A percentile compares a stretch with the other conserved stretches of the same genome.
Conservation (phyloP, 2,329 filamentous ascomycete species). For the Pseudogymnoascus sp. region DNA sequence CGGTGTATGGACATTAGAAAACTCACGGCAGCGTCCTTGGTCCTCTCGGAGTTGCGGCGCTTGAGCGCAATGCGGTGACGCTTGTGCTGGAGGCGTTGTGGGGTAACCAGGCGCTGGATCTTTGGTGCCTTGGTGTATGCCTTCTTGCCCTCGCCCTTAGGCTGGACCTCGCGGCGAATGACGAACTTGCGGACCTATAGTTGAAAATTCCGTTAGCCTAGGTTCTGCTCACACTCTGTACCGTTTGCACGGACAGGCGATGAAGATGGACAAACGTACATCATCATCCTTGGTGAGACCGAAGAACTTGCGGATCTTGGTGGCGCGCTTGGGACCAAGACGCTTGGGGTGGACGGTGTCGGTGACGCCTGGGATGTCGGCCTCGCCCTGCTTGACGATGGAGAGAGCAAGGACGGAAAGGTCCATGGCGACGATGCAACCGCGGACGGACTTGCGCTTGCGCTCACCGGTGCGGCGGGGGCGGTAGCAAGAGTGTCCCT, state of each 20-base stretch:
- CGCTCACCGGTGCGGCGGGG: constrained; percentile 95
- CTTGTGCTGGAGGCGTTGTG: constrained; percentile 99
- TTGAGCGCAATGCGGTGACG: constrained; percentile 96
- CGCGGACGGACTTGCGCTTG: constrained; percentile 98
- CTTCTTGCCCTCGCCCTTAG: constrained; percentile 95
- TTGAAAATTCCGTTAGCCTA: constrained; percentile 24
- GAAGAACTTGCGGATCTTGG: constrained; percentile 99
- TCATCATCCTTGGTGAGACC: constrained; percentile 99
- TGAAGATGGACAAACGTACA: constrained; percentile 71
- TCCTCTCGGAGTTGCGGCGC: constrained; percentile 92
- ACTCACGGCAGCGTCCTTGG: constrained; percentile 98
- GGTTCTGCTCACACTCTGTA: constrained; percentile 50
- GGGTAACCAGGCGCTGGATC: constrained; percentile 99
- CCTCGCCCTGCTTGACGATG: constrained; percentile 97
- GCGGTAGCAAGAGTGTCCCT: constrained; percentile 99
- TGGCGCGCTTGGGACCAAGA: constrained; percentile 98
- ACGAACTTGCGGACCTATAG: constrained; percentile 96
- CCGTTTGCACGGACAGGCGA: constrained; percentile 53
- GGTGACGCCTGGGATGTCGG: constrained; percentile 90
- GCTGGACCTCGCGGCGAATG: constrained; percentile 95
- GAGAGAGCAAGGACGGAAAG: constrained; percentile 88
- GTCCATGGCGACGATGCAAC: constrained; percentile 96
- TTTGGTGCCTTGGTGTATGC: constrained; percentile 99
- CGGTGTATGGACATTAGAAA: constrained; percentile 8
- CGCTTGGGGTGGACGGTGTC: constrained; percentile 98